These are phyloP conservation scores for Lactifluus pinguis DNA, from an alignment of 768 basidiomycete species.

Conservation along the genomic window DNA sequence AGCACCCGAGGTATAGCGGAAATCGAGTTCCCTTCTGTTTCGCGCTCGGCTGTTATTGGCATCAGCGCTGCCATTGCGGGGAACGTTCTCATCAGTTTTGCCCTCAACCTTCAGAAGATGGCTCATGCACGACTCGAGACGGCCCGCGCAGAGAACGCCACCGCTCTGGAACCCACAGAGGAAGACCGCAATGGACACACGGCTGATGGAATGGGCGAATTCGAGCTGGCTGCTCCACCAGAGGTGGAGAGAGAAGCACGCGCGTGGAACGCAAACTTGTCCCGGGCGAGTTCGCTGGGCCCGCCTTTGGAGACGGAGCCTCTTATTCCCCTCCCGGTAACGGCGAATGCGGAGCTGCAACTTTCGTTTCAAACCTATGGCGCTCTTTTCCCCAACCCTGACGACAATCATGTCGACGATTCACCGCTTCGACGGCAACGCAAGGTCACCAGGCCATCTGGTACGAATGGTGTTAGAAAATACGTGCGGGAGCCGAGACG, in stretches of 20 bases:
- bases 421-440: not conserved
- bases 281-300: not conserved
- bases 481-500: not conserved
- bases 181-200: constrained; percentile 3
- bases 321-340: constrained; percentile 7
- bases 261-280: not conserved
- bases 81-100: constrained; percentile 83
- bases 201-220: not conserved
- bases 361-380: not conserved
- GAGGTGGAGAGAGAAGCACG: constrained; percentile 15
- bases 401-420: not conserved
- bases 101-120: constrained; percentile 88
- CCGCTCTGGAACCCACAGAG: constrained; percentile 17
- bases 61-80: constrained; percentile 77
- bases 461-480: not conserved
- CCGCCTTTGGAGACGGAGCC: constrained; percentile 14
- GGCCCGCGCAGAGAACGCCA: constrained; percentile 11
- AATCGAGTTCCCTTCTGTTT: constrained; percentile 46
- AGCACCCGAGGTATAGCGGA: constrained; percentile 12
- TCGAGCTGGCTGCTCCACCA: not conserved
- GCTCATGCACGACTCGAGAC: constrained; percentile 67
- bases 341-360: not conserved
- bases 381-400: not conserved
- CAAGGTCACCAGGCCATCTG: not conserved
- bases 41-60: constrained; percentile 54